Evolutionary conservation across 345 rosid genomes (phyloP), one percentile per base, ranked within the genome.

Genomic region (Abelmoschus esculentus): DNA sequence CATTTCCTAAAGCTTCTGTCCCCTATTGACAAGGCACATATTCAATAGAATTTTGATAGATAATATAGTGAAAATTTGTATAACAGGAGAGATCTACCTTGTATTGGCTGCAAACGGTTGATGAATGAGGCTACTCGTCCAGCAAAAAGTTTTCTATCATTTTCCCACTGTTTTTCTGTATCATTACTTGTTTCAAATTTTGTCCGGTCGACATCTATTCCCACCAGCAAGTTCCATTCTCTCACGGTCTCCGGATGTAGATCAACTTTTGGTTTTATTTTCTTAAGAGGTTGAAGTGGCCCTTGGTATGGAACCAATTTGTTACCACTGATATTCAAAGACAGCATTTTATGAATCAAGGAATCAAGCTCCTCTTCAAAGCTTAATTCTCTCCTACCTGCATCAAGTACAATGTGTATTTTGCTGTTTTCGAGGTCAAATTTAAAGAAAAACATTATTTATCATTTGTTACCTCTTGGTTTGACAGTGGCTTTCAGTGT

Each of bases 1-100:
- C 95, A 90, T 18, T 69, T 76, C 29, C 59, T 84, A 66, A 88
- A 88, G 1, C 76, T 67, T 62, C 90, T 83, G 72, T 88, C 70
- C 1, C 89, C 97, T 88, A 67, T 53, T 4, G 0, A 55, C 14
- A 22, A 55, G 46, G n/a, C n/a, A 62, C 9, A 38, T 42, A 10
- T 59, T 26, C 6, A 11, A 22, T 57, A 57, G n/a, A 9, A 22
- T 22, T 57, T 8, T 36, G 32, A 40, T 64, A 40, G 17, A 3
- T 19, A 62, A 38, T 4, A 7, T 19, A 40, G 22, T 15, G 4
- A 34, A 32, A 34, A 61, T 9, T 4, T 61, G 14, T 1, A 40
- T 36, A 61, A 4, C 10, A 61, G 10, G 12, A 15, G 58, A 34
- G 10, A 55, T 18, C 54, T 34, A 86, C 89, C 91, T 83, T 80